phyloP scores from a whole-genome alignment of 768 basidiomycete genomes.

The Holtermannia corniformis region DNA sequence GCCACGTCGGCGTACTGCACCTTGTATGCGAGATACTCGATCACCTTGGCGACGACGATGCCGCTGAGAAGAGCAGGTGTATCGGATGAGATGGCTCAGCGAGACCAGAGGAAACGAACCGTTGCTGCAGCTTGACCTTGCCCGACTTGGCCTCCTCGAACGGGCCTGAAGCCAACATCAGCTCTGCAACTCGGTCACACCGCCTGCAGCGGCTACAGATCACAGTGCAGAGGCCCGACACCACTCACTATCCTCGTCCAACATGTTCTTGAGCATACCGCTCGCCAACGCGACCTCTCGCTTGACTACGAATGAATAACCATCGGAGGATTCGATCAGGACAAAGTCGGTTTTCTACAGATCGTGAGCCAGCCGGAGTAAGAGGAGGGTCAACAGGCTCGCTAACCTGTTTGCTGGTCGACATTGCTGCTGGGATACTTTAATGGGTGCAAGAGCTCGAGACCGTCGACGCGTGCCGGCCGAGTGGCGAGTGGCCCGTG shows the following conservation, averaged over 20 bases:
- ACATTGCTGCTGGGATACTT: too few species aligned
- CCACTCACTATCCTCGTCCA: constrained; percentile 59
- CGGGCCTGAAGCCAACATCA: constrained; percentile 46
- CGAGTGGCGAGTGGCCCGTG: too few species aligned
- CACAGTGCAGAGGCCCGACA: constrained; percentile 6
- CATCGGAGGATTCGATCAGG: constrained; percentile 47
- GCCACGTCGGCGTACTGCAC: constrained; percentile 61
- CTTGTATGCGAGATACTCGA: constrained; percentile 84
- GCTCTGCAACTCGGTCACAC: neutral
- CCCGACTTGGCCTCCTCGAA: constrained; percentile 67
- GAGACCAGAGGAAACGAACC: constrained; percentile 45
- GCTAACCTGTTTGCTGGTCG: too few species aligned
- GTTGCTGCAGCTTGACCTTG: constrained; percentile 59
- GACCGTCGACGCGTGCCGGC: too few species aligned
- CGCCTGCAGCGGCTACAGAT: neutral
- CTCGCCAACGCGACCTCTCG: constrained; percentile 67
- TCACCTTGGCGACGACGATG: constrained; percentile 72
- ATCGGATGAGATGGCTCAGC: neutral
- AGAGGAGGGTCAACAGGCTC: too few species aligned
- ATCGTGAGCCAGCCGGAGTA: too few species aligned
- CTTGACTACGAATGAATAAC: constrained; percentile 67
- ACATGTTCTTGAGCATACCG: constrained; percentile 70
- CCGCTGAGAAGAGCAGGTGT: too few species aligned
- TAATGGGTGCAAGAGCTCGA: too few species aligned
- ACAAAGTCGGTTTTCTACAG: constrained; percentile 27